Percentiles rank a stretch among this genome's conserved stretches.
Evolutionary conservation across 23 red algal genomes (phyloP).

Genomic region (Gracilaria vermiculophylla): DNA sequence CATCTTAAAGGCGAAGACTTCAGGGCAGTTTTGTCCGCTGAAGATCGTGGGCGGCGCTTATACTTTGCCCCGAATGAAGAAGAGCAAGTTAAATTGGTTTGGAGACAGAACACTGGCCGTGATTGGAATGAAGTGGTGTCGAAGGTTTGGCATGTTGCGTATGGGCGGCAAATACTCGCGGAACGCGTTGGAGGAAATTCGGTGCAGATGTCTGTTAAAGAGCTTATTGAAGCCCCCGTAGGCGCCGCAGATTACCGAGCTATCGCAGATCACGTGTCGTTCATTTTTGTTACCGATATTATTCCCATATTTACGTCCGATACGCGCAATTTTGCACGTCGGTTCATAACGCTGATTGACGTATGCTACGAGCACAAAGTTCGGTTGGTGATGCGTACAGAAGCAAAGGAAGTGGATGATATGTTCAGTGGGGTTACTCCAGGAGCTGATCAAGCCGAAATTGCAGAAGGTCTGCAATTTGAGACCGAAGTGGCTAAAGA

Average conservation of each 20-base stretch:
- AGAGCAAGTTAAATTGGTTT: neutral
- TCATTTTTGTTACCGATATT: constrained; percentile 75
- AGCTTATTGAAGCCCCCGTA: constrained; percentile 90
- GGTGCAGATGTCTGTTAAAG: constrained; percentile 66
- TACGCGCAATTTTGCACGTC: constrained; percentile 81
- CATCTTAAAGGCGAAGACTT: constrained; percentile 68
- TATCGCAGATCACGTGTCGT: constrained; percentile 61
- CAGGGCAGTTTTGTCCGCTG: constrained; percentile 33
- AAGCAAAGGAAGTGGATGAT: constrained; percentile 24
- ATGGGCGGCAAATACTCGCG: constrained; percentile 27
- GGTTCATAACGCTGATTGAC: constrained; percentile 94
- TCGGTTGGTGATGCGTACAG: constrained; percentile 49
- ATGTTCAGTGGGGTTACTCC: constrained; percentile 59
- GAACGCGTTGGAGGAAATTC: constrained; percentile 25
- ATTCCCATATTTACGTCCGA: constrained; percentile 73
- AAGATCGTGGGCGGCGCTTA: neutral
- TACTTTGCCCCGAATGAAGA: constrained; percentile 47
- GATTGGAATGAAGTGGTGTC: constrained; percentile 61
- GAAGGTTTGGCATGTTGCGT: constrained; percentile 24
- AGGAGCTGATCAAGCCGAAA: neutral
- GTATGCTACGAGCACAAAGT: constrained; percentile 86
- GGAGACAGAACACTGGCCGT: constrained; percentile 14
- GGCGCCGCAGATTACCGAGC: constrained; percentile 81
- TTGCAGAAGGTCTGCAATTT: constrained; percentile 70
- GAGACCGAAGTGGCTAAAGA: constrained; percentile 60